A percentile compares a stretch with the other conserved stretches of the same genome.
Evolutionary conservation across 2,329 filamentous ascomycete genomes (phyloP).

Genomic region (Moelleriella libera): DNA sequence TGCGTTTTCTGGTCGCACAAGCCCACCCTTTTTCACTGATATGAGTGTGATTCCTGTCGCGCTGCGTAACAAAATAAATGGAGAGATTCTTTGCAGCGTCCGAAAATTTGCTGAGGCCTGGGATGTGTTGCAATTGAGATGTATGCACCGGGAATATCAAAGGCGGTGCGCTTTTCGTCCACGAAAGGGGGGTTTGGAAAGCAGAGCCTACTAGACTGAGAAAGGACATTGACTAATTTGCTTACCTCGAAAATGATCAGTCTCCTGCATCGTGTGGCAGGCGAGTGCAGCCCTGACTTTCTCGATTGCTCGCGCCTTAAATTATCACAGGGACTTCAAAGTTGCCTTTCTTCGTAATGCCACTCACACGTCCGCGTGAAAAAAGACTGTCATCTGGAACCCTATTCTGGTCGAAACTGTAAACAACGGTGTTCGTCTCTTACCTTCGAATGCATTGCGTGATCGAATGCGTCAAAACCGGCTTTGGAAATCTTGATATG

Average conservation of each 20-base stretch:
- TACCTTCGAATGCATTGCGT: no score
- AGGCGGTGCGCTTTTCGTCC: neutral
- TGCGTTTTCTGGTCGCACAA: constrained; percentile 1
- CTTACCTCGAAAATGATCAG: neutral
- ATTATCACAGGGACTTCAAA: no score
- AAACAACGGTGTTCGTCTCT: no score
- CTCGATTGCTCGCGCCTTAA: neutral
- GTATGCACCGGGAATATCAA: neutral
- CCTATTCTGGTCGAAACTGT: no score
- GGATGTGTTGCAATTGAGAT: neutral
- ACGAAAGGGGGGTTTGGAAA: neutral
- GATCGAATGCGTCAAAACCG: no score
- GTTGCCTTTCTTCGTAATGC: no score
- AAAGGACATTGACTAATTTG: neutral
- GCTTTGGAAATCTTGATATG: no score
- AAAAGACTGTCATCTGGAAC: no score
- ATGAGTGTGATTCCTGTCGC: constrained; percentile 3
- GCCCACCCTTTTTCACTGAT: constrained; percentile 2
- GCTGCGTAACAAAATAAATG: neutral
- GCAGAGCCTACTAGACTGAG: neutral
- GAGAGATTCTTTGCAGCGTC: neutral
- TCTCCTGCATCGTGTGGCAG: neutral
- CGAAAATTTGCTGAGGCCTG: neutral
- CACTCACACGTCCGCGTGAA: no score
- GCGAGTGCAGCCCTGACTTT: neutral